These are phyloP conservation scores for Collariella sp. DNA, from an alignment of 495 filamentous ascomycete genomes.

Conservation along the genomic window DNA sequence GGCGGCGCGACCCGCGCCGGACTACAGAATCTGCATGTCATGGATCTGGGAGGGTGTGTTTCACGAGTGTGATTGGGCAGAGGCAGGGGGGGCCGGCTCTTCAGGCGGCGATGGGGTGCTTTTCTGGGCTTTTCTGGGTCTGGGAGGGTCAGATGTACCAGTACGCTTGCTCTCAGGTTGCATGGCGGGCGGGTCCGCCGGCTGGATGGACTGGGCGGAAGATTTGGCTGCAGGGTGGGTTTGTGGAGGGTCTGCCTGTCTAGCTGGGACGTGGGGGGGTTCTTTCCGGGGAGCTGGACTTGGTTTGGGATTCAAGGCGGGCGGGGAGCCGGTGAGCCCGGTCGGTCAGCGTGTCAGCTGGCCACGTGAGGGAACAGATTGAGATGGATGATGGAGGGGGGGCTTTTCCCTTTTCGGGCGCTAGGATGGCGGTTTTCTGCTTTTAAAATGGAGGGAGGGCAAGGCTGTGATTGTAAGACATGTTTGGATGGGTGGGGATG, in stretches of 20 bases:
- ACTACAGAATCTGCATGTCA: background rate
- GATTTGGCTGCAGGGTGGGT: conserved; percentile 17
- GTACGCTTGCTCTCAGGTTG: background rate
- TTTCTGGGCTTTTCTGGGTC: background rate
- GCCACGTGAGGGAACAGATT: background rate
- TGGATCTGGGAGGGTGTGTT: conserved; percentile 18
- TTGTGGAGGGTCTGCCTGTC: background rate
- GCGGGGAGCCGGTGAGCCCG: background rate
- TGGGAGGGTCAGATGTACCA: background rate
- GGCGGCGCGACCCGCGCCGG: conserved; percentile 4
- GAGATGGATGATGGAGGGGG: background rate
- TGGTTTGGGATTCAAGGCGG: background rate
- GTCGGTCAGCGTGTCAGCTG: background rate
- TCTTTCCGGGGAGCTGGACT: background rate
- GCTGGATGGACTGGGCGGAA: conserved; percentile 4
- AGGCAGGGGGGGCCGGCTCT: background rate
- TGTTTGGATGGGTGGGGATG: background rate
- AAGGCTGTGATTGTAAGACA: background rate
- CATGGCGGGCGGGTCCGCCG: background rate
- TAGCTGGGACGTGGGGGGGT: background rate
- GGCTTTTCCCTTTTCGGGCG: conserved; percentile 26
- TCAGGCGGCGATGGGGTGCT: conserved; percentile 14
- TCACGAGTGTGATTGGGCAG: conserved; percentile 42
- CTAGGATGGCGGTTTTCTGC: conserved; percentile 2
- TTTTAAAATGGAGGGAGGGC: background rate